phyloP scores from a whole-genome alignment of 345 rosid species.

The Excoecaria agallocha region DNA sequence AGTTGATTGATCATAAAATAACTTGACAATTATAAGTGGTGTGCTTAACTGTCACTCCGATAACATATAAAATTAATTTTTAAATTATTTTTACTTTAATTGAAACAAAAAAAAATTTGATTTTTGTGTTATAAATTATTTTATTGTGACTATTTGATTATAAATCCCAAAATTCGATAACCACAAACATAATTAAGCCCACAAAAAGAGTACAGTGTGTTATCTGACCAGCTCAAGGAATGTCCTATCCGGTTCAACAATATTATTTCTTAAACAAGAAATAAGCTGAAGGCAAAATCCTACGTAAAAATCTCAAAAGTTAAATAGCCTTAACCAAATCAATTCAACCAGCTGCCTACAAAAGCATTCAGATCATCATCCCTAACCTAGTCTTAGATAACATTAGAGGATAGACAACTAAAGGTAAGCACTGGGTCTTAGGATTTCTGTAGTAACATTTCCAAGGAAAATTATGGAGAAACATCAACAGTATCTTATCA shows the following conservation, averaged over 20 bases:
- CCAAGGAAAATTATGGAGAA: not conserved
- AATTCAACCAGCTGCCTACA: not conserved
- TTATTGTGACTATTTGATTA: too few species aligned
- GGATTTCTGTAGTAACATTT: not conserved
- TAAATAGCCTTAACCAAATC: not conserved
- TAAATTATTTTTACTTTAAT: too few species aligned
- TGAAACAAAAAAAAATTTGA: too few species aligned
- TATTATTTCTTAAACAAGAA: not conserved
- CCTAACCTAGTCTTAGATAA: not conserved
- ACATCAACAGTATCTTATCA: not conserved
- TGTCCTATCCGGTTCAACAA: not conserved
- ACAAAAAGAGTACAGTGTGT: not conserved
- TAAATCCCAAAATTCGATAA: too few species aligned
- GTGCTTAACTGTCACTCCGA: too few species aligned
- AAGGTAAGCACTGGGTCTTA: too few species aligned
- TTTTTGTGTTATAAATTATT: too few species aligned
- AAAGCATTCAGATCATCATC: not conserved
- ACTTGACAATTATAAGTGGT: too few species aligned
- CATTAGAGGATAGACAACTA: not conserved
- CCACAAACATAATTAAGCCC: too few species aligned
- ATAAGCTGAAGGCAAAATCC: not conserved
- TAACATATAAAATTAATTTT: too few species aligned
- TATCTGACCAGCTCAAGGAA: conserved; percentile 7
- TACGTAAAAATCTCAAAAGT: not conserved
- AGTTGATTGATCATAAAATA: too few species aligned